phyloP scores from a whole-genome alignment of 139 green algal species.

The Marvania coccoides region DNA sequence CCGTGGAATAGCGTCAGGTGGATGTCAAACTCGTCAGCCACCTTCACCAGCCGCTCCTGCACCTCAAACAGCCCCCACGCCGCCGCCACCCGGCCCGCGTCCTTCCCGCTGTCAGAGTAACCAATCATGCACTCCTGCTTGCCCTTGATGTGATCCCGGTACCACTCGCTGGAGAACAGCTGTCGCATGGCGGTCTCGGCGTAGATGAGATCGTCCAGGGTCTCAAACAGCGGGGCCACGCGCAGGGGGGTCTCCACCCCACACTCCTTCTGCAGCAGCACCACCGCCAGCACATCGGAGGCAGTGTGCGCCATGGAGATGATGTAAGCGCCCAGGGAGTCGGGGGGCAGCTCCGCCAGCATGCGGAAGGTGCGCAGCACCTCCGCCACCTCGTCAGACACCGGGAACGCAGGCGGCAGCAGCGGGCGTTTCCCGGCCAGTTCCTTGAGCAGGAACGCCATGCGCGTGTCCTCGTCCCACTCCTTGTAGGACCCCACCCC shows the following conservation, averaged over 20 bases:
- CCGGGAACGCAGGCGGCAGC: constrained; percentile 71
- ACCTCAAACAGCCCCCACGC: constrained; percentile 84
- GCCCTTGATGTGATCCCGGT: constrained; percentile 41
- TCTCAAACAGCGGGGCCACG: constrained; percentile 96
- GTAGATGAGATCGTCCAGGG: constrained; percentile 75
- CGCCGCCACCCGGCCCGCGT: constrained; percentile 86
- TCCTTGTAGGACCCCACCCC: constrained; percentile 68
- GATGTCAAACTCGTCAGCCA: constrained; percentile 40
- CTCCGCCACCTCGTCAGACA: constrained; percentile 66
- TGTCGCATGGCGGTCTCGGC: constrained; percentile 47
- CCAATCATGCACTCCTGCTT: constrained; percentile 89
- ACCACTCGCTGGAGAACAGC: constrained; percentile 63
- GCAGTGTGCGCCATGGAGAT: constrained; percentile 87
- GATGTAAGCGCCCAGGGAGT: constrained; percentile 87
- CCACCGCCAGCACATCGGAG: constrained; percentile 87
- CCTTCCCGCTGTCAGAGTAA: constrained; percentile 96
- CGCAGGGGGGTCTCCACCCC: constrained; percentile 41
- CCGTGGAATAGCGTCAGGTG: constrained; percentile 95
- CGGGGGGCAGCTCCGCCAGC: constrained; percentile 36
- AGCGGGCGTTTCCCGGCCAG: constrained; percentile 76
- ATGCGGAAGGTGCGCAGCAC: constrained; percentile 79
- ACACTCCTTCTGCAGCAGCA: constrained; percentile 81
- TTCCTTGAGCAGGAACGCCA: constrained; percentile 74
- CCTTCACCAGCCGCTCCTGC: constrained; percentile 42
- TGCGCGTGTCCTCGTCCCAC: constrained; percentile 82